Conservation (phyloP, 495 filamentous ascomycete genomes). For the Hypoxylon perforatum region DNA sequence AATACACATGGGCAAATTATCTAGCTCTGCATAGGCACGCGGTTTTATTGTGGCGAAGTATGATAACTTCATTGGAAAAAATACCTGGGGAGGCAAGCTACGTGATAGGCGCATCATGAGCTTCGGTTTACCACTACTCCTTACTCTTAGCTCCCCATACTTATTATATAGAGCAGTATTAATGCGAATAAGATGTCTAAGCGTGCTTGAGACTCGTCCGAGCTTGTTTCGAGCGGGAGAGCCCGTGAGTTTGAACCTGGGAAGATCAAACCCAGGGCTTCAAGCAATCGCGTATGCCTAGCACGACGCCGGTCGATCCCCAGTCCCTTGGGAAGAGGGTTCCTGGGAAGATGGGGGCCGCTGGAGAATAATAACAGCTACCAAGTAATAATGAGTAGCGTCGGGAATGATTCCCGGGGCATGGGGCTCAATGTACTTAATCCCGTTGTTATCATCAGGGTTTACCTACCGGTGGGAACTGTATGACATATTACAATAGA, state of each 20-base stretch:
- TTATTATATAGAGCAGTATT: not conserved
- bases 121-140: too few relatives aligned
- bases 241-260: constrained; percentile 28
- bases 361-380: constrained; percentile 24
- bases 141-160: not conserved
- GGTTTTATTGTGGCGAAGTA: too few relatives aligned
- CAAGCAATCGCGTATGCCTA: constrained; percentile 16
- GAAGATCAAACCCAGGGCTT: constrained; percentile 32
- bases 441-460: constrained; percentile 25
- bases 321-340: constrained; percentile 34
- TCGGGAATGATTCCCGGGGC: constrained; percentile 24
- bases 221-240: constrained; percentile 31
- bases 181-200: constrained; percentile 13
- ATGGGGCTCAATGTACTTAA: constrained; percentile 34
- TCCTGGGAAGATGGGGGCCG: constrained; percentile 25
- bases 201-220: constrained; percentile 2
- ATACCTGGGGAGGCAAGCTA: too few relatives aligned
- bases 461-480: constrained; percentile 6
- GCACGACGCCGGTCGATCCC: constrained; percentile 23
- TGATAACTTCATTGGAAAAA: too few relatives aligned
- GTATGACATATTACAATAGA: constrained; percentile 3
- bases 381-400: constrained; percentile 26
- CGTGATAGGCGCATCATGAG: too few relatives aligned
- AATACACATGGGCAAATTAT: constrained; percentile 9
- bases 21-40: not conserved